Base-by-base conservation (phyloP, 305 asterid species). In the Solanum hybrid region DNA sequence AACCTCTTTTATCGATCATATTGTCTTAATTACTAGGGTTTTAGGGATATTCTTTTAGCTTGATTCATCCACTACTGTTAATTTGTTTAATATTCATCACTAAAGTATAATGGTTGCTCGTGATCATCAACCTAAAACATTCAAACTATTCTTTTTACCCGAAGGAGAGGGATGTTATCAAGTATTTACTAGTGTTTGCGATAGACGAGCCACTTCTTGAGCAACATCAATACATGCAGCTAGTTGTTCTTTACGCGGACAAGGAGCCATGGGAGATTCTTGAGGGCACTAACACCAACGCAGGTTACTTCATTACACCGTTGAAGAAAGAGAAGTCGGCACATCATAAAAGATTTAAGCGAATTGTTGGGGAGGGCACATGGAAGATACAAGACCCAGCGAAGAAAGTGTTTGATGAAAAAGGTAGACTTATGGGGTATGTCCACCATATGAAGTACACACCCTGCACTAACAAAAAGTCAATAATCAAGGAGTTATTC, bases 381-480 rank as follows among this genome's bases (percentile, higher is more conserved):
- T 81, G 87, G 3, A 38, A 81, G 32, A 20, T 32, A 24, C 68
- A 81, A 24, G 2, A 8, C 13, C 29, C 17, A 12, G 4, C 3
- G 7, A 38, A 38, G 29, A 2, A 37, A 9, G 33, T 12, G n/a
- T 37, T n/a, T n/a, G 85, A 79, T 26, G 6, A 79, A n/a, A 79
- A 36, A n/a, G 22, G 86, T 4, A 79, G 86, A 36, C 32, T 79
- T 11, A 36, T 79, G 51, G 85, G 85, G 51, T 34, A 79, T 5
- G 20, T n/a, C 3, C 41, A 36, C 7, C 41, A 17, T n/a, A 37
- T 80, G 61, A 79, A 79, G 61, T 79, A 79, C 61, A n/a, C 29
- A 0, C 61, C 22, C 0, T 0, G 8, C 0, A 13, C 8, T 33
- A 3, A 36, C 11, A 37, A 79, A n/a, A n/a, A 45, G 1, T 37